phyloP scores from a whole-genome alignment of 306 rosid species.

The Pterocarpus santalinus region DNA sequence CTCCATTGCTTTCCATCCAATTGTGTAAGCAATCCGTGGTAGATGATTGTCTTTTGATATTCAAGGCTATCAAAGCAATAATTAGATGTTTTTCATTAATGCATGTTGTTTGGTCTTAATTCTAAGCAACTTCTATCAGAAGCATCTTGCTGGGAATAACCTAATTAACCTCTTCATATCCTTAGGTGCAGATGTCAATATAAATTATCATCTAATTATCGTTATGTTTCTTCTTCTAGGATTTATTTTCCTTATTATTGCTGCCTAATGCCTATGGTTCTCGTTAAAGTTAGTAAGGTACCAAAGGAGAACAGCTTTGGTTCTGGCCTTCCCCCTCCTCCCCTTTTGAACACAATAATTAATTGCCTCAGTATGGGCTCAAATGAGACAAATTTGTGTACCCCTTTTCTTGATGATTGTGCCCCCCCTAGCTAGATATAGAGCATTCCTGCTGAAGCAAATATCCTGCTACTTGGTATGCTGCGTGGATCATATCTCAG shows the following conservation, averaged over 20 bases:
- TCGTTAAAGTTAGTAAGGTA: background rate
- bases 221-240: background rate
- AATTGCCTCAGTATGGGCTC: background rate
- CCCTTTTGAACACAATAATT: background rate
- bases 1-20: background rate
- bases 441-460: too few relatives aligned
- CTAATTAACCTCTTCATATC: background rate
- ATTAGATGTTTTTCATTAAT: background rate
- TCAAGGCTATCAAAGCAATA: background rate
- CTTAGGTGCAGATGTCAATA: background rate
- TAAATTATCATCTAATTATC: background rate
- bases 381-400: slow-evolving; percentile 1
- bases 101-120: background rate
- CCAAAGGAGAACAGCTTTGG: background rate
- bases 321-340: background rate
- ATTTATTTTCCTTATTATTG: background rate
- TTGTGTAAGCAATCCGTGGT: background rate
- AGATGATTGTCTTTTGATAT: background rate
- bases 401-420: background rate
- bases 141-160: background rate
- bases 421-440: too few relatives aligned
- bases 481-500: background rate
- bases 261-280: background rate
- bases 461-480: background rate
- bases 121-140: background rate